A percentile compares a stretch with the other conserved stretches of the same genome.
Conservation (phyloP, 1,284 basidiomycete genomes). For the Exobasidium rhododendri region DNA sequence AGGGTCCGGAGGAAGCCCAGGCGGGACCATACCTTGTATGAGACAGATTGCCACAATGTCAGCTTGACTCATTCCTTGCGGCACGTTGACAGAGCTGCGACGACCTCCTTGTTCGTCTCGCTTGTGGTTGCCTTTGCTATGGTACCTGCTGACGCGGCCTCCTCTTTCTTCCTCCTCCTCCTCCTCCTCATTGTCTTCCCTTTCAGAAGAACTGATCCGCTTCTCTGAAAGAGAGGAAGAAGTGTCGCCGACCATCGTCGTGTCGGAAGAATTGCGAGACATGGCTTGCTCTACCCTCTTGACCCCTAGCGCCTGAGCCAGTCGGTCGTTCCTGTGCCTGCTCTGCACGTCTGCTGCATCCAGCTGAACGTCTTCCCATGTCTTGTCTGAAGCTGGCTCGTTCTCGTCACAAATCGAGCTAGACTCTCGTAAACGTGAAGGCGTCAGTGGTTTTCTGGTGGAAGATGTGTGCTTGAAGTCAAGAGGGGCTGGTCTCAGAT, state of each 20-base stretch:
- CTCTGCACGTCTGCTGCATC: neutral
- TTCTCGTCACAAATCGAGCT: neutral
- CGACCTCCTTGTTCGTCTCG: neutral
- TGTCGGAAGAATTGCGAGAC: neutral
- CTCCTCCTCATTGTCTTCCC: neutral
- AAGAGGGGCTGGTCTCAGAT: neutral
- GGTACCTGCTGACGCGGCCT: neutral
- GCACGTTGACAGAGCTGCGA: conserved; percentile 5
- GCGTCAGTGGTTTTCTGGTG: neutral
- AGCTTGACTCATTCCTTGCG: conserved; percentile 8
- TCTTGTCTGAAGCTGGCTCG: neutral
- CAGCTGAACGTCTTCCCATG: conserved; percentile 6
- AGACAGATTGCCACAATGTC: conserved; percentile 11
- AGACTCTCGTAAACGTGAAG: neutral
- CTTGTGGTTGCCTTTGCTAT: neutral
- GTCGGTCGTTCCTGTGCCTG: neutral
- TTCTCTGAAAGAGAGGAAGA: neutral
- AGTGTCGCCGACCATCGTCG: neutral
- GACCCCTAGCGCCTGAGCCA: conserved; percentile 3
- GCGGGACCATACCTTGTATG: conserved; percentile 12
- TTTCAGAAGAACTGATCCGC: neutral
- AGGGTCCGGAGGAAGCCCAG: conserved; percentile 22
- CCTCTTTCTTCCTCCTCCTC: neutral
- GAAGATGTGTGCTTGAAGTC: neutral
- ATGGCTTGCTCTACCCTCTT: neutral